Conservation (phyloP, 345 rosid genomes). For the Jatropha curcas region DNA sequence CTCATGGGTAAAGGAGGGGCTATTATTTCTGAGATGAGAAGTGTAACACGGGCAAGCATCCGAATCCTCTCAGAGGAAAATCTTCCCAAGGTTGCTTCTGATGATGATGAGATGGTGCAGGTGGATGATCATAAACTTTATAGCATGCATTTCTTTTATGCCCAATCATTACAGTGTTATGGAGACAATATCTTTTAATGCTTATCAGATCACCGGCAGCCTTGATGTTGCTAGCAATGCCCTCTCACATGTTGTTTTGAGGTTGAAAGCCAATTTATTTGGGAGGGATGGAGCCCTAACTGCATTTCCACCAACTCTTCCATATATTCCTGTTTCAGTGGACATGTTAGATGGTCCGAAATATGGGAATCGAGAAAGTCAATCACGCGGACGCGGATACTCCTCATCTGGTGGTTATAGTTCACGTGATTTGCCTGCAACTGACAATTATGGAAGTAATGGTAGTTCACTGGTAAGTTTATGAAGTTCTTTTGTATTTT, state of each 20-base stretch:
- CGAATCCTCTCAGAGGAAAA: constrained; percentile 31
- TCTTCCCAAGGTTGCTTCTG: constrained; percentile 35
- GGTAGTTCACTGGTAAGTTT: constrained; percentile 26
- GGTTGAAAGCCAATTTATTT: constrained; percentile 38
- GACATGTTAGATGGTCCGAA: constrained; percentile 26
- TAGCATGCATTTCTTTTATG: neutral
- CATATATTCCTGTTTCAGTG: constrained; percentile 26
- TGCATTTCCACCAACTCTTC: constrained; percentile 28
- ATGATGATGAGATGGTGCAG: constrained; percentile 44
- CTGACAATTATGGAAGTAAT: constrained; percentile 25
- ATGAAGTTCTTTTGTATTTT: neutral
- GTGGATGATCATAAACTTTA: constrained; percentile 10
- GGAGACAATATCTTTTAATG: neutral
- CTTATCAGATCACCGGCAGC: constrained; percentile 33
- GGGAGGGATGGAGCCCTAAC: constrained; percentile 37
- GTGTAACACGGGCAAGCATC: constrained; percentile 33
- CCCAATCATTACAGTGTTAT: neutral
- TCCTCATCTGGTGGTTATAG: constrained; percentile 26
- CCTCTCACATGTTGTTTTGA: constrained; percentile 31
- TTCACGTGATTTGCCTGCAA: constrained; percentile 21
- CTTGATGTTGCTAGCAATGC: constrained; percentile 40
- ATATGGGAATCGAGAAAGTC: constrained; percentile 29
- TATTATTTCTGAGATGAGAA: constrained; percentile 41
- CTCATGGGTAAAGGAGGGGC: constrained; percentile 43
- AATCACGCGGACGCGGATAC: constrained; percentile 31